Conservation (phyloP, 805 yeast genomes). For the Cephaloascus fragrans region DNA sequence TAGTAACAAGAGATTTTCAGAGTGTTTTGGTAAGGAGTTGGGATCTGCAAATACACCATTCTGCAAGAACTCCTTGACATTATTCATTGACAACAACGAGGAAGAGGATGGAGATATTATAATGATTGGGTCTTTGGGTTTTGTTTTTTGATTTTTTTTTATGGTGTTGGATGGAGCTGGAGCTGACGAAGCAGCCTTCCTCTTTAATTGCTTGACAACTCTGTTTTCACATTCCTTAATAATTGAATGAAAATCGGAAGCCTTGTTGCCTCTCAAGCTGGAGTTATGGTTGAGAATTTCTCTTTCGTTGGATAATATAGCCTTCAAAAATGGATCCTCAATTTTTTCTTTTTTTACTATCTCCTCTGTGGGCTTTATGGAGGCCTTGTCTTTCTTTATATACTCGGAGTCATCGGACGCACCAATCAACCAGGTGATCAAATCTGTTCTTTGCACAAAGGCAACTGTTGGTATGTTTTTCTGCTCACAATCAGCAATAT, state of each 20-base stretch:
- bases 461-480: constrained; percentile 60
- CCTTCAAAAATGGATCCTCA: constrained; percentile 40
- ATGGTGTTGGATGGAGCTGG: constrained; percentile 5
- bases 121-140: constrained; percentile 54
- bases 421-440: constrained; percentile 75
- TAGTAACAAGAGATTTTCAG: constrained; percentile 34
- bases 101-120: constrained; percentile 75
- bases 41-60: constrained; percentile 61
- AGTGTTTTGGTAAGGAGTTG: constrained; percentile 20
- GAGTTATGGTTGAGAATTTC: constrained; percentile 49
- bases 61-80: constrained; percentile 62
- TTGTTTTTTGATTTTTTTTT: constrained; percentile 1
- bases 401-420: constrained; percentile 49
- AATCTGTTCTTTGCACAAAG: constrained; percentile 78
- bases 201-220: constrained; percentile 41
- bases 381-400: constrained; percentile 16
- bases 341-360: constrained; percentile 13
- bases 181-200: constrained; percentile 10
- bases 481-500: constrained; percentile 62
- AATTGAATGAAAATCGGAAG: constrained; percentile 57
- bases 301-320: constrained; percentile 36
- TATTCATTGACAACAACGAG: constrained; percentile 52
- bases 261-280: constrained; percentile 55
- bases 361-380: constrained; percentile 1
- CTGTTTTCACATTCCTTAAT: constrained; percentile 56